These are phyloP conservation scores for Neonectria punicea DNA, from an alignment of 2,329 filamentous ascomycete species.

Conservation along the genomic window DNA sequence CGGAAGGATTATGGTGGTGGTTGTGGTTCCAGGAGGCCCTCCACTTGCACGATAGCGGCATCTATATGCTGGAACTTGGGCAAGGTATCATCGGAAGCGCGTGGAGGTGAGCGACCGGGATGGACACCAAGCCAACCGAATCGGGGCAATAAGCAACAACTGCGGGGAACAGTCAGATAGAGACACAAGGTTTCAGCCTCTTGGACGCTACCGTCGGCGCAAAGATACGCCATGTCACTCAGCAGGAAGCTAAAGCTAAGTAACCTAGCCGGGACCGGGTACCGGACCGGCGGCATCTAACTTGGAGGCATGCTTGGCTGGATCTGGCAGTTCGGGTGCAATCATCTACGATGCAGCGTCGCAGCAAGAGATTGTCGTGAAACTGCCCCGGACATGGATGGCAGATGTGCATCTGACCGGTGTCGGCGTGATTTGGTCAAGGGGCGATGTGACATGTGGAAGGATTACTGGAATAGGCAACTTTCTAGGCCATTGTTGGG, in stretches of 20 bases:
- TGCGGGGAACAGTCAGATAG: slow-evolving; percentile 11
- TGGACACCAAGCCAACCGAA: slow-evolving; percentile 19
- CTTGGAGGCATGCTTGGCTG: too few species aligned
- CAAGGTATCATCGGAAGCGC: too few species aligned
- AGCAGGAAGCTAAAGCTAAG: background rate
- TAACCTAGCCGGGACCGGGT: too few species aligned
- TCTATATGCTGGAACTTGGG: slow-evolving; percentile 15
- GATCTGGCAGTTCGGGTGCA: slow-evolving; percentile 24
- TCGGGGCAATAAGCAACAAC: slow-evolving; percentile 23
- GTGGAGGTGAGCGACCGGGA: background rate
- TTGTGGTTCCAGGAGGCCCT: background rate
- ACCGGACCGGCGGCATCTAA: too few species aligned
- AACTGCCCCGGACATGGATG: background rate
- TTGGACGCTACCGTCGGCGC: slow-evolving; percentile 2
- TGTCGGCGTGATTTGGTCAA: background rate
- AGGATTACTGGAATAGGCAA: background rate
- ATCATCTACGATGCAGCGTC: slow-evolving; percentile 14
- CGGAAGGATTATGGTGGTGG: background rate
- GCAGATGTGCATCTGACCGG: background rate
- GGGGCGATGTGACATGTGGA: background rate
- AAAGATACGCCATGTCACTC: slow-evolving; percentile 16
- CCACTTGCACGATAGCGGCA: slow-evolving; percentile 3
- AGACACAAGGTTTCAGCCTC: slow-evolving; percentile 9
- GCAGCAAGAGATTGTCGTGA: slow-evolving; percentile 1
- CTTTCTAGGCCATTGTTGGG: background rate